Base-by-base conservation (phyloP, 768 basidiomycete species). In the Trametes meyenii region DNA sequence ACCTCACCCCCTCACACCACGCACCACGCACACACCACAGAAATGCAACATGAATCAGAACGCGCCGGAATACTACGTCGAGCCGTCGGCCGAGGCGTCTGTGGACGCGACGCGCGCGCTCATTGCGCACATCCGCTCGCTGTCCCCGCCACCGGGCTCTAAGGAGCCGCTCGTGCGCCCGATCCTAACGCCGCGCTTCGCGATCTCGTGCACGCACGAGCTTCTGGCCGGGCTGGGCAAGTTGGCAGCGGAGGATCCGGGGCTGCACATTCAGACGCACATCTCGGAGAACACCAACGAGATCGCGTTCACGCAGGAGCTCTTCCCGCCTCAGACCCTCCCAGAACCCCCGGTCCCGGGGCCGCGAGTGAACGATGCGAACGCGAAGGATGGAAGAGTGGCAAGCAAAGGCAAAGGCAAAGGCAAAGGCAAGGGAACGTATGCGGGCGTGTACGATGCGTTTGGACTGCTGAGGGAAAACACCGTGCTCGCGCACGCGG, bases 181-280 rank as follows among this genome's bases (percentile, higher is more conserved):
- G 5, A 86, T 94, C 68, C 76, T 98, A 44, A 98, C 96, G 0
- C 96, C 96, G 14, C 90, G 96, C n/a, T 98, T 98, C 73, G 96
- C 96, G 23, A 89, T 98, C 60, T 87, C 92, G 12, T 96, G 94
- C 74, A 86, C 94, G 0, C 73, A 79, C 13, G 76, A 83, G n/a
- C 84, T 96, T 33, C 81, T 98, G 51, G 49, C 69, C 0, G 74
- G 76, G 4, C 79, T 98, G 5, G 86, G 90, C 10, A 66, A 76
- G 5, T 74, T 96, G 42, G 89, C 89, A 0, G 70, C 75, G 21
- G 70, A 78, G 3, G 83, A 91, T 67, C 81, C 85, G 3, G 64
- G 74, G 1, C 79, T 98, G 36, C 82, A 83, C 54, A 90, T 97
- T 53, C 96, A 98, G 75, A 98, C 96, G 2, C 96, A 98, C 73